Evolutionary conservation across 1,139 yeast genomes (phyloP).

Genomic region (Pneumocystis sp.): DNA sequence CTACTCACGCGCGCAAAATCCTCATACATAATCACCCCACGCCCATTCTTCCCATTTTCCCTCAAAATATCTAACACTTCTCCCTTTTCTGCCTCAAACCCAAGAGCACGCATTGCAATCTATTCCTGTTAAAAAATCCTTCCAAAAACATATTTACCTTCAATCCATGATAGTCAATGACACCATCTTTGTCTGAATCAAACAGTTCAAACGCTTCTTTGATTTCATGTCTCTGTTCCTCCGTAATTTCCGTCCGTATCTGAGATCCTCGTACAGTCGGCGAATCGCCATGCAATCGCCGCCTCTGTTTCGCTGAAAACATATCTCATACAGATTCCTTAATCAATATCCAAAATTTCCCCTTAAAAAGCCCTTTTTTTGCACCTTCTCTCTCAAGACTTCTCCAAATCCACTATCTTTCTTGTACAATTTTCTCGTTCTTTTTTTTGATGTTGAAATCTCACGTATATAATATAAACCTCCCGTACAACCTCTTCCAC

Average conservation of each 20-base stretch:
- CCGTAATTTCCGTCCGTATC: conserved; percentile 40
- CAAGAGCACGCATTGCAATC: conserved; percentile 85
- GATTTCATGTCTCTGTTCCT: conserved; percentile 85
- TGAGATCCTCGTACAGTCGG: not conserved
- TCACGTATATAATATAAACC: not conserved
- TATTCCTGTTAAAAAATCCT: conserved; percentile 3
- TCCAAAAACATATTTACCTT: conserved; percentile 31
- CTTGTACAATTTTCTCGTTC: not conserved
- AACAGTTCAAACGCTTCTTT: conserved; percentile 85
- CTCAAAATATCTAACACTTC: conserved; percentile 70
- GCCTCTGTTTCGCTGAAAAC: conserved; percentile 1
- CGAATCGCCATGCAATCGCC: not conserved
- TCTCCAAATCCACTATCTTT: not conserved
- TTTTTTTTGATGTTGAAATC: not conserved
- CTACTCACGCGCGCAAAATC: conserved; percentile 64
- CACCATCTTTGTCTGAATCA: conserved; percentile 85
- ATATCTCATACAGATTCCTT: not conserved
- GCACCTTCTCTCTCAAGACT: not conserved
- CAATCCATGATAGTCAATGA: conserved; percentile 78
- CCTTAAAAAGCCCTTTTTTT: not conserved
- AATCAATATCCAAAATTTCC: not conserved
- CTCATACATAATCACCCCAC: conserved; percentile 59
- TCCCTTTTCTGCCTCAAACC: conserved; percentile 69
- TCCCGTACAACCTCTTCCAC: too few species aligned
- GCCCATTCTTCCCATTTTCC: conserved; percentile 66